These are phyloP conservation scores for Pseudocercospora crystallina DNA, from an alignment of 2,329 filamentous ascomycete genomes.

Conservation along the genomic window DNA sequence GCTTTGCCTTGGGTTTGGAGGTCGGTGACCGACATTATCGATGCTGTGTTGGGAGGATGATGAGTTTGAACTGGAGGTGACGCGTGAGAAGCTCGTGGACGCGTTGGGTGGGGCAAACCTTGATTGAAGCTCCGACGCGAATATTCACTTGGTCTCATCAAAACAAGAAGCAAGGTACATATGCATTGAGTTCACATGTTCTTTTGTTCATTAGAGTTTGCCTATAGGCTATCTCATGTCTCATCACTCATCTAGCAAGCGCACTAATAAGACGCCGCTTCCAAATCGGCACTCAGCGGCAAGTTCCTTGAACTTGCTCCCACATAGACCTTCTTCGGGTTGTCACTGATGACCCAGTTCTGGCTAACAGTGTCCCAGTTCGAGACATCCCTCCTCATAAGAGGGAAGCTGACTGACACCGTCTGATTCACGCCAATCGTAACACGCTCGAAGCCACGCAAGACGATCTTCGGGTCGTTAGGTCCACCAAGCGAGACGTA, in stretches of 20 bases:
- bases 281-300: conserved; percentile 11
- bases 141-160: no score
- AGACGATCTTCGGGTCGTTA: conserved; percentile 53
- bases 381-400: conserved; percentile 23
- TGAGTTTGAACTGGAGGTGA: no score
- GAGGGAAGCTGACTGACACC: conserved; percentile 19
- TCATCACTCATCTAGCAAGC: not conserved
- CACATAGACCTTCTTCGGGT: conserved; percentile 30
- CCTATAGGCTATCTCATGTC: no score
- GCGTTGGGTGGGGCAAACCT: no score
- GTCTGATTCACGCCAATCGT: conserved; percentile 23
- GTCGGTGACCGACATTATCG: conserved; percentile 8
- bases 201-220: no score
- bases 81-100: no score
- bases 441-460: conserved; percentile 43
- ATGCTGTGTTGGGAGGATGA: no score
- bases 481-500: conserved; percentile 40
- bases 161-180: no score
- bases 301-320: conserved; percentile 32
- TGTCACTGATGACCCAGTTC: conserved; percentile 47
- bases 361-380: conserved; percentile 25
- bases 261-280: not conserved
- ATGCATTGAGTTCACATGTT: no score
- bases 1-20: conserved; percentile 12
- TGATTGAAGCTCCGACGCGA: no score